A percentile compares a stretch with the other conserved stretches of the same genome.
phyloP scores from a whole-genome alignment of 345 rosid species.

The Populus deltoides region DNA sequence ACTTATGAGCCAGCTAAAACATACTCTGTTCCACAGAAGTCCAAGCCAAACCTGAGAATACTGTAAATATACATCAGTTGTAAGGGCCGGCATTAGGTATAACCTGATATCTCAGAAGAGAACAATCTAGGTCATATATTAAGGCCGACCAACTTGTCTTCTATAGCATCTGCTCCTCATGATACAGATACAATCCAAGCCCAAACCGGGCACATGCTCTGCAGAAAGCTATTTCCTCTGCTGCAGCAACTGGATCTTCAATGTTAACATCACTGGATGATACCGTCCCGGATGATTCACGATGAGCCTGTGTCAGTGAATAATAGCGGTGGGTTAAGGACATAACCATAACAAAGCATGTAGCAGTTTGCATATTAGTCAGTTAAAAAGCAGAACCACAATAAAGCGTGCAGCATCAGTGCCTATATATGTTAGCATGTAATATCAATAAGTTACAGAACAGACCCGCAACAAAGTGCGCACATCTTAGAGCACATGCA shows the following conservation, averaged over 20 bases:
- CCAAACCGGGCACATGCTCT: constrained; percentile 95
- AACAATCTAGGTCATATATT: neutral
- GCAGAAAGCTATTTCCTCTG: constrained; percentile 97
- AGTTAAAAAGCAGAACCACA: neutral
- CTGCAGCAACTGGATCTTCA: constrained; percentile 77
- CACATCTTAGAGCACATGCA: neutral
- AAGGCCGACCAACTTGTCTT: constrained; percentile 7
- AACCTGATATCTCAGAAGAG: constrained; percentile 10
- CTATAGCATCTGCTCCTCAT: constrained; percentile 50
- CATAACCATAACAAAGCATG: neutral
- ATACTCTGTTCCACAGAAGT: neutral
- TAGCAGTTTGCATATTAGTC: neutral
- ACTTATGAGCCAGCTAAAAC: neutral
- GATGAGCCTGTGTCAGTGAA: constrained; percentile 62
- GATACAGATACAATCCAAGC: constrained; percentile 86
- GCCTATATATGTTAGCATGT: neutral
- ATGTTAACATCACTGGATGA: constrained; percentile 37
- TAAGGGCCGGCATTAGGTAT: neutral
- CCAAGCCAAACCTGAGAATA: neutral
- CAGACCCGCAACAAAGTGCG: no score
- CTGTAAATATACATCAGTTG: constrained; percentile 24
- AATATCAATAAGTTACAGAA: neutral
- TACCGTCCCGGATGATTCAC: constrained; percentile 87
- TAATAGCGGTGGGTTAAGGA: neutral
- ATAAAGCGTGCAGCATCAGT: no score